Conservation (phyloP, 352 stramenopile species). For the Globisporangium recalcitrans region DNA sequence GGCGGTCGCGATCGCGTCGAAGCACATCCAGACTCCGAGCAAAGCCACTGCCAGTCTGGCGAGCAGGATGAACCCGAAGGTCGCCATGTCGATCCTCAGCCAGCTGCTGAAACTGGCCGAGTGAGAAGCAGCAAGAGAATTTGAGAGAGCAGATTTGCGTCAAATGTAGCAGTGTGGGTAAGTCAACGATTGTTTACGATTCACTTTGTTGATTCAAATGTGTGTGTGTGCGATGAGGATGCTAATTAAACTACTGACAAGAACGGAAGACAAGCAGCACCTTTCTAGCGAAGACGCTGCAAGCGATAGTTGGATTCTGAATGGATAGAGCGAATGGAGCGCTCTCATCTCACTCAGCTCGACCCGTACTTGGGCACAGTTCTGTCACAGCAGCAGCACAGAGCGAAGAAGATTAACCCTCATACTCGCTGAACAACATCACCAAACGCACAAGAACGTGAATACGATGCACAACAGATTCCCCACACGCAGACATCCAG, state of each 20-base stretch:
- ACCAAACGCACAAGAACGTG: constrained; percentile 11
- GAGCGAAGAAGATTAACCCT: constrained; percentile 16
- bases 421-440: neutral
- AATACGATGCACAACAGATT: constrained; percentile 8
- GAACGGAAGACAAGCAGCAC: neutral
- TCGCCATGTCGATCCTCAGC: constrained; percentile 42
- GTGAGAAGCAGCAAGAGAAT: constrained; percentile 17
- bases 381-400: constrained; percentile 12
- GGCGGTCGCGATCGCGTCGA: constrained; percentile 20
- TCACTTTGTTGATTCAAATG: neutral
- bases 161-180: neutral
- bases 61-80: constrained; percentile 69
- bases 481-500: neutral
- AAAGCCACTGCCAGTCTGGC: constrained; percentile 31
- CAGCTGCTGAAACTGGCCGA: constrained; percentile 45
- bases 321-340: neutral
- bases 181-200: constrained; percentile 4
- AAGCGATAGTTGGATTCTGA: too few relatives aligned
- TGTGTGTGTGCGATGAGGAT: neutral
- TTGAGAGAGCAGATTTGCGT: constrained; percentile 1
- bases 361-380: constrained; percentile 12
- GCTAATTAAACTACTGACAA: constrained; percentile 10
- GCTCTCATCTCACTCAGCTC: neutral
- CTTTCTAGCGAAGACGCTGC: neutral
- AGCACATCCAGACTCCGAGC: constrained; percentile 9